phyloP scores from a whole-genome alignment of 2,329 filamentous ascomycete genomes.

The Metarhizium anisopliae region DNA sequence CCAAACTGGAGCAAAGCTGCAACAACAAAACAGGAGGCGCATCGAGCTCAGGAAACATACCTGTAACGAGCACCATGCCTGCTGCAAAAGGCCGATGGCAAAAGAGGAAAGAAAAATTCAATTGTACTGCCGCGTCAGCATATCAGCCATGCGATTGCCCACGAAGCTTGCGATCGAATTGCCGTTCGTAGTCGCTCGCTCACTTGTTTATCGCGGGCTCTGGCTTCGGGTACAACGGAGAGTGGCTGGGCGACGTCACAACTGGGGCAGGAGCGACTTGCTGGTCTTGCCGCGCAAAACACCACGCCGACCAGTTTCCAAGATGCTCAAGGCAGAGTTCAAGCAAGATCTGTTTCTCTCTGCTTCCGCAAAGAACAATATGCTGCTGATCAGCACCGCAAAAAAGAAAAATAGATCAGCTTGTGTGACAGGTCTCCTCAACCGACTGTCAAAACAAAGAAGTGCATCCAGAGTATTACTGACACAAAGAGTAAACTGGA shows the following conservation, averaged over 20 bases:
- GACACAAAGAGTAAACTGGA: not conserved
- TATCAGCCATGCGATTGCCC: not conserved
- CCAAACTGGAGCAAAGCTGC: not conserved
- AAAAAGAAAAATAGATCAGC: not conserved
- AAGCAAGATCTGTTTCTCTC: not conserved
- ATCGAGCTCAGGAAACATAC: not conserved
- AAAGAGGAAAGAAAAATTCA: not conserved
- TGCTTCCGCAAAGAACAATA: not conserved
- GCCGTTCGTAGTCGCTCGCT: not conserved
- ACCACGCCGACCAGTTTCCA: not conserved
- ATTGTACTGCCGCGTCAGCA: not conserved
- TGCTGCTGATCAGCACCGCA: not conserved
- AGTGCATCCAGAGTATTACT: not conserved
- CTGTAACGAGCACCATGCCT: slow-evolving; percentile 2
- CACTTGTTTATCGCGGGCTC: not conserved
- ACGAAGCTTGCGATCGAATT: not conserved
- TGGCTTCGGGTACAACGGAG: not conserved
- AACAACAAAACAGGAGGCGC: not conserved
- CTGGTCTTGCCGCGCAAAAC: not conserved
- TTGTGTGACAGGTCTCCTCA: not conserved
- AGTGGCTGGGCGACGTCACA: slow-evolving; percentile 2
- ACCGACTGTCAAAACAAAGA: not conserved
- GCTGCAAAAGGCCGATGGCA: not conserved
- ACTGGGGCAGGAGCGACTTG: not conserved
- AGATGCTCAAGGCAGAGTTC: not conserved